Base-by-base conservation (phyloP, 495 filamentous ascomycete species). In the Penicillium soppii region DNA sequence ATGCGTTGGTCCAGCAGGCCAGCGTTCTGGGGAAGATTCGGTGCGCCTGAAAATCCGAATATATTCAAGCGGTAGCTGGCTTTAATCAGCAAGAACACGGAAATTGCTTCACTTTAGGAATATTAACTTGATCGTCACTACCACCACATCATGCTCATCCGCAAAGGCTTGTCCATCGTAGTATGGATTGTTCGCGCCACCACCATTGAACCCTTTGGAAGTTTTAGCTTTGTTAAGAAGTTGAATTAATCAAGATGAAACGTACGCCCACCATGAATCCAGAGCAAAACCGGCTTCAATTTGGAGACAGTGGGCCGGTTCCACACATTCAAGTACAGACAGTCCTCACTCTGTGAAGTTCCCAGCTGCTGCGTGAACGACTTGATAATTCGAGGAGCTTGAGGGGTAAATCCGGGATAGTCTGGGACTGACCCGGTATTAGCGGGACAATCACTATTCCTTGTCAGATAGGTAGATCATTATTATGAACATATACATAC, bases 21-120 rank as follows among this genome's bases (percentile, higher is more conserved):
- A 3, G 64, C 47, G 42, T 81, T 81, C 19, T 62, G 49, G 1
- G 58, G 51, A 1, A 64, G 42, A 20, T 59, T 68, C 9, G 77
- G 72, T 16, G 70, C 66, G 20, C 69, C 70, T 2, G 75, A 65
- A 57, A 82, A 82, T n/a, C 81, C 78, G 40, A 81, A 77, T 45
- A 78, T 71, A 47, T 66, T 70, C 32, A 77, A 16, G 21, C 80
- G 79, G 53, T 78, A 82, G 57, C 43, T 45, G 29, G 2, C 10
- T 4, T 23, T 4, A 3, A 35, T 45, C 33, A 35, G 26, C n/a
- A 45, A 35, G 5, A 10, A 22, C 20, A 5, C 3, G 23, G 13
- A 29, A 19, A 41, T 12, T 22, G 27, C 10, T 9, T 27, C 7
- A 6, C 6, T 21, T 1, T 19, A 9, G 27, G 26, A 15, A 7